Conservation (phyloP, 192 early-diverging fungal species). For the Coemansia nantahalensis region DNA sequence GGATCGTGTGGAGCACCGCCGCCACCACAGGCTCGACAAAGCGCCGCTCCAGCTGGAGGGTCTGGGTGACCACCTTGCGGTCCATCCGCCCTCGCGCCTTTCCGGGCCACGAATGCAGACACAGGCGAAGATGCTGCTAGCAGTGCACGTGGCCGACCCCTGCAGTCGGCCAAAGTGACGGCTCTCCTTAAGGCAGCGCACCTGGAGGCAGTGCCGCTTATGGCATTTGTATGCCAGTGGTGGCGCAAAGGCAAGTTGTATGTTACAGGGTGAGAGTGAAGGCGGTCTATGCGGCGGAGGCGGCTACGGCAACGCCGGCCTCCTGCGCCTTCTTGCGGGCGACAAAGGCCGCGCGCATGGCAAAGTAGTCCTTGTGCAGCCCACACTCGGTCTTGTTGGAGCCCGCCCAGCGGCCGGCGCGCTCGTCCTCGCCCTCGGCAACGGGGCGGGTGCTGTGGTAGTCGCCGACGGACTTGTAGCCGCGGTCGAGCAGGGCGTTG, state of each 20-base stretch:
- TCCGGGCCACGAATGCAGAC: constrained; percentile 20
- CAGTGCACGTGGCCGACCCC: too few species aligned
- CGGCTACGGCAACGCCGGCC: background rate
- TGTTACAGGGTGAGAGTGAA: background rate
- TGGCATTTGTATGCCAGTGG: too few species aligned
- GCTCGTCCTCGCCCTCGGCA: constrained; percentile 67
- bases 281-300: background rate
- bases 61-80: constrained; percentile 21
- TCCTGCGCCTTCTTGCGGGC: constrained; percentile 71
- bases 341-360: constrained; percentile 78
- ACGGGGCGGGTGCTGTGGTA: constrained; percentile 83
- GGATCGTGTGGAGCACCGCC: constrained; percentile 38
- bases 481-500: constrained; percentile 83
- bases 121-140: too few species aligned
- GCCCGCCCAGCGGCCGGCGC: constrained; percentile 86
- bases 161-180: too few species aligned
- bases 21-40: constrained; percentile 24
- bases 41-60: constrained; percentile 26
- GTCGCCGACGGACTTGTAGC: constrained; percentile 92
- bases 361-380: constrained; percentile 95
- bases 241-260: too few species aligned
- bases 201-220: too few species aligned
- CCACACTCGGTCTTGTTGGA: constrained; percentile 92
- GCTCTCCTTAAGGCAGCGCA: too few species aligned
- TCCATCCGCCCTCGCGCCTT: too few species aligned